Conservation (phyloP, 1,284 basidiomycete species). For the Leccinum ponderosum region DNA sequence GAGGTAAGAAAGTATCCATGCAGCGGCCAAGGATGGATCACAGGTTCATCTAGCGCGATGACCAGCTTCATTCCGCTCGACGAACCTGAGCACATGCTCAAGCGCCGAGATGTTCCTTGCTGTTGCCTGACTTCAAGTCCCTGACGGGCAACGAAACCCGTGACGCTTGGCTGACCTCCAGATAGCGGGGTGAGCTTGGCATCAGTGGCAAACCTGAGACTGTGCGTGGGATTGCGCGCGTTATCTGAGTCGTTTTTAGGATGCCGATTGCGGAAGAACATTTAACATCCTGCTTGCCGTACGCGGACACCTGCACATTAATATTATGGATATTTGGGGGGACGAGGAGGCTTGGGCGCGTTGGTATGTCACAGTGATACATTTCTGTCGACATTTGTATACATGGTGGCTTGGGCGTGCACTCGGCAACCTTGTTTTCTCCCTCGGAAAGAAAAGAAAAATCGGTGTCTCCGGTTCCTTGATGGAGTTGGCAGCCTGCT, state of each 20-base stretch:
- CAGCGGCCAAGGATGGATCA: background rate
- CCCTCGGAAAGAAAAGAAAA: background rate
- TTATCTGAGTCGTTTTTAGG: constrained; percentile 35
- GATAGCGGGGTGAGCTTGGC: constrained; percentile 31
- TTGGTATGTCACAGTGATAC: background rate
- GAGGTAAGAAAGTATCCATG: background rate
- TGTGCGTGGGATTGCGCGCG: constrained; percentile 30
- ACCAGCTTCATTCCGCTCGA: background rate
- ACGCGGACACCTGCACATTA: background rate
- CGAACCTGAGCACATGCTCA: constrained; percentile 12
- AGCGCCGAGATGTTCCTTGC: constrained; percentile 46
- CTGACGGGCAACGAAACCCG: constrained; percentile 37
- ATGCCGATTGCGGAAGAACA: background rate
- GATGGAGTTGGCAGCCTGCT: background rate
- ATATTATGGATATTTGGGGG: background rate
- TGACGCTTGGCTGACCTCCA: background rate
- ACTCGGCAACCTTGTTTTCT: background rate
- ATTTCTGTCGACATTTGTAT: background rate
- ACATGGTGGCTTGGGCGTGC: background rate
- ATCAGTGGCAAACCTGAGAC: constrained; percentile 54
- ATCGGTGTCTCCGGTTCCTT: background rate
- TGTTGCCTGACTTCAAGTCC: constrained; percentile 39
- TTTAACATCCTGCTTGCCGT: no score
- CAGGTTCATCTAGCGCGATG: background rate
- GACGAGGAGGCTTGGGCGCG: background rate